Conservation (phyloP, 495 filamentous ascomycete genomes). For the Aeminium ludgeri region DNA sequence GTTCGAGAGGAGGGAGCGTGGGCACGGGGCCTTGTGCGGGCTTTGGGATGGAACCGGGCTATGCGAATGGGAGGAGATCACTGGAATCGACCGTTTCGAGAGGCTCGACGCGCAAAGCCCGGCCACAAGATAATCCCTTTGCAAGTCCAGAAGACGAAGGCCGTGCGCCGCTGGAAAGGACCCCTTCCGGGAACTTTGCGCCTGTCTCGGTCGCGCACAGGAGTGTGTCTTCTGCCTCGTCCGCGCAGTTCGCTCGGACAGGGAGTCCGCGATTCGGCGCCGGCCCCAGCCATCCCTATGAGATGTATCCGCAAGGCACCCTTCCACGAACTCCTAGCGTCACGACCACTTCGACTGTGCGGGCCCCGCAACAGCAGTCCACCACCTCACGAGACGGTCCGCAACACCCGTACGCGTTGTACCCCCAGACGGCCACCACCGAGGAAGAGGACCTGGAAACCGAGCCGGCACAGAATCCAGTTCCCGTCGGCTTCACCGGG, state of each 20-base stretch:
- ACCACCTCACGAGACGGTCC: constrained; percentile 31
- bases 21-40: too few relatives aligned
- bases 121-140: constrained; percentile 10
- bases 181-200: constrained; percentile 14
- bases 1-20: constrained; percentile 7
- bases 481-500: constrained; percentile 63
- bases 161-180: constrained; percentile 9
- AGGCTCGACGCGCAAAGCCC: constrained; percentile 9
- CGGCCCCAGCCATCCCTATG: constrained; percentile 27
- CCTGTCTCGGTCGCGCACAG: constrained; percentile 11
- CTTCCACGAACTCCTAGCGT: constrained; percentile 20
- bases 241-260: constrained; percentile 19
- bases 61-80: too few relatives aligned
- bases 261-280: constrained; percentile 17
- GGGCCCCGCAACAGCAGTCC: constrained; percentile 2
- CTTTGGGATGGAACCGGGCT: too few relatives aligned
- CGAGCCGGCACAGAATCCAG: constrained; percentile 23
- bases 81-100: too few relatives aligned
- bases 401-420: constrained; percentile 79
- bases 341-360: constrained; percentile 16
- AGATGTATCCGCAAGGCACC: constrained; percentile 26
- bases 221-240: constrained; percentile 22
- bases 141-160: constrained; percentile 11
- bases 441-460: constrained; percentile 25
- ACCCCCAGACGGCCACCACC: constrained; percentile 58